phyloP scores from a whole-genome alignment of 2,329 filamentous ascomycete species.

The Aureobasidium pullulans region DNA sequence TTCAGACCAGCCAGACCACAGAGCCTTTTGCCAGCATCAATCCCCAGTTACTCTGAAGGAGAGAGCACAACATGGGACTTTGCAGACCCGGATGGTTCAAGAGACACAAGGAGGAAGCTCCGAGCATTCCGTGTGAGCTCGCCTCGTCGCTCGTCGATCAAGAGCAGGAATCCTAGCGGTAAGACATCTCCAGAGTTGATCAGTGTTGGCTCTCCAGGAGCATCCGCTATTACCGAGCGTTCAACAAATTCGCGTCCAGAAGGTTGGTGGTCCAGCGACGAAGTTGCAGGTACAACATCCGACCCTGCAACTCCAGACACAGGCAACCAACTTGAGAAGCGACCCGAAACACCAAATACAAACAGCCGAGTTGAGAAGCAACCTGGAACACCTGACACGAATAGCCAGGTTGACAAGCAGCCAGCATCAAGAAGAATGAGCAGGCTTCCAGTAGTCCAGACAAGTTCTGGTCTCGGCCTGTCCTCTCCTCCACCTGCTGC shows the following conservation, averaged over 20 bases:
- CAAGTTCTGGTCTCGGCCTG: background rate
- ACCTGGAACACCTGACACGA: background rate
- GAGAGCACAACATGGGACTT: conserved; percentile 8
- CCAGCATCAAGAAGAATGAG: background rate
- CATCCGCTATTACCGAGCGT: conserved; percentile 7
- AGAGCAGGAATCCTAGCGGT: background rate
- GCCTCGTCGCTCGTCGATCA: background rate
- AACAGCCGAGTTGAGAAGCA: background rate
- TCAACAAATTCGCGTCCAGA: conserved; percentile 14
- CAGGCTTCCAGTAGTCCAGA: background rate
- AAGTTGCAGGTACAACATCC: conserved; percentile 11
- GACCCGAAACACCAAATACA: background rate
- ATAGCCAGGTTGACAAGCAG: background rate
- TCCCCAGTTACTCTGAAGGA: conserved; percentile 15
- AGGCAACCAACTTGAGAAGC: background rate
- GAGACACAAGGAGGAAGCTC: background rate
- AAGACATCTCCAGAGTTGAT: background rate
- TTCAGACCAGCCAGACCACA: conserved; percentile 14
- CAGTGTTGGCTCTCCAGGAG: background rate
- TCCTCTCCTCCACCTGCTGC: background rate
- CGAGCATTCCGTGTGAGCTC: background rate
- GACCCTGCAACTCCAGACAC: conserved; percentile 12
- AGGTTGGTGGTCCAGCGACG: conserved; percentile 14
- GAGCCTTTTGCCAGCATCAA: background rate
- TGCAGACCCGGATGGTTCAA: conserved; percentile 6